Evolutionary conservation across 345 rosid genomes (phyloP).

Genomic region (Populus pruinosa): DNA sequence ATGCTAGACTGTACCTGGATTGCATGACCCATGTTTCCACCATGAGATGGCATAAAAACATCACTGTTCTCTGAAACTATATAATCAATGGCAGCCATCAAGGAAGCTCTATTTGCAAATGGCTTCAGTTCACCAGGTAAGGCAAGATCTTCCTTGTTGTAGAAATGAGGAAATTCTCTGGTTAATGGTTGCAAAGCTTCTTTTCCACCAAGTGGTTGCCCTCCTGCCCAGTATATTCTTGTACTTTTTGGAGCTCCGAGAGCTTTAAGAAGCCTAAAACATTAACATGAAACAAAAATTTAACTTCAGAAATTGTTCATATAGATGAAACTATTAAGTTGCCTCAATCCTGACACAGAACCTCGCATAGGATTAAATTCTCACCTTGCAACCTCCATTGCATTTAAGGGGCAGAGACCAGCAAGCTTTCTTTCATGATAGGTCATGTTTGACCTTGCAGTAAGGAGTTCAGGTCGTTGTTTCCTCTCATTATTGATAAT

Average conservation of each 20-base stretch:
- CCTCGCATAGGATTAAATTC: not conserved
- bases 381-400: slow-evolving; percentile 84
- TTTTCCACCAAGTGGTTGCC: slow-evolving; percentile 79
- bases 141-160: slow-evolving; percentile 80
- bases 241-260: slow-evolving; percentile 74
- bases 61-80: slow-evolving; percentile 78
- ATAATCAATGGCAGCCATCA: slow-evolving; percentile 86
- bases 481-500: slow-evolving; percentile 65
- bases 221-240: slow-evolving; percentile 92
- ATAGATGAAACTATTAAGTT: not conserved
- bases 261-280: slow-evolving; percentile 80
- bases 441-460: slow-evolving; percentile 79
- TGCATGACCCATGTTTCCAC: slow-evolving; percentile 97
- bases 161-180: slow-evolving; percentile 61
- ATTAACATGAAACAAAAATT: not conserved
- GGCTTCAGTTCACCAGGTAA: slow-evolving; percentile 81
- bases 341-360: not conserved
- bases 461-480: slow-evolving; percentile 81
- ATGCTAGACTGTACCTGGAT: slow-evolving; percentile 53
- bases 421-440: slow-evolving; percentile 72
- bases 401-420: slow-evolving; percentile 90
- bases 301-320: not conserved
- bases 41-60: slow-evolving; percentile 97
- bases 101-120: slow-evolving; percentile 67
- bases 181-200: slow-evolving; percentile 69